Conservation (phyloP, 805 yeast species). For the Yamadazyma insecticola region DNA sequence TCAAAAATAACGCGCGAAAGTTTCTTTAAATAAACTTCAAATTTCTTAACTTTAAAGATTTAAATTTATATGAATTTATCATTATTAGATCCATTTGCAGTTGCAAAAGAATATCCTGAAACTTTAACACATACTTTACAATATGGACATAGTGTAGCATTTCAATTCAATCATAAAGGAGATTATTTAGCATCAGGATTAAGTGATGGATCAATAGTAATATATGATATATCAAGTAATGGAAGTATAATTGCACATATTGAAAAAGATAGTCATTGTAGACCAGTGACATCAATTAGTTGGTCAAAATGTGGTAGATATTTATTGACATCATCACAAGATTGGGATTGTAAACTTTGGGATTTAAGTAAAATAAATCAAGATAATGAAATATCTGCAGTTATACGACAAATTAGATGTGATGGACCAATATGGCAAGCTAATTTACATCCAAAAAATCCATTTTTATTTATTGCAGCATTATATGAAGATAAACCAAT, state of each 20-base stretch:
- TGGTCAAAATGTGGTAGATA: conserved; percentile 77
- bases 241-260: conserved; percentile 52
- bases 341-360: conserved; percentile 82
- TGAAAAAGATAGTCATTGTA: conserved; percentile 52
- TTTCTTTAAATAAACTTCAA: no score
- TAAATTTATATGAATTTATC: conserved; percentile 60
- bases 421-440: conserved; percentile 76
- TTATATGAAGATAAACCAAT: conserved; percentile 60
- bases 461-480: conserved; percentile 53
- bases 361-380: conserved; percentile 45
- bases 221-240: conserved; percentile 69
- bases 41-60: conserved; percentile 1
- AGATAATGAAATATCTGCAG: conserved; percentile 23
- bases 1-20: no score
- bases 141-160: conserved; percentile 60
- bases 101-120: conserved; percentile 90
- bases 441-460: conserved; percentile 46
- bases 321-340: conserved; percentile 67
- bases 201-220: conserved; percentile 65
- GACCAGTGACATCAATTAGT: conserved; percentile 65
- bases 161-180: conserved; percentile 69
- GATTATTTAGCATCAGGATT: conserved; percentile 84
- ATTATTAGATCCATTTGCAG: conserved; percentile 84
- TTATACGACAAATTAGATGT: conserved; percentile 45
- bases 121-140: conserved; percentile 66